Percentiles rank a stretch among this genome's conserved stretches.
These are phyloP conservation scores for Ogataea trehaloabstinens DNA, from an alignment of 805 yeast genomes.

Conservation along the genomic window DNA sequence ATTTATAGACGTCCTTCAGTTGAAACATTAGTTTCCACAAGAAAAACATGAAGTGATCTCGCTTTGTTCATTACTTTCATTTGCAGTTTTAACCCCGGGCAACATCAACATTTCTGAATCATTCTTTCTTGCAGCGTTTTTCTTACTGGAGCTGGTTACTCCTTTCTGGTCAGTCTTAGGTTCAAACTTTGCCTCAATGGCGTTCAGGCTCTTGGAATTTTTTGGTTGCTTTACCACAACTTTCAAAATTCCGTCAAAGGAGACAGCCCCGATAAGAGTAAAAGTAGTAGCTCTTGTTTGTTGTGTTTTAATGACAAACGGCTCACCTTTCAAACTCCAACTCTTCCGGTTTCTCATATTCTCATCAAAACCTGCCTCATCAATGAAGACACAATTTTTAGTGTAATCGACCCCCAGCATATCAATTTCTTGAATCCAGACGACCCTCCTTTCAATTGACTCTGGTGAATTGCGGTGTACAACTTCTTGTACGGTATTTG, in stretches of 20 bases:
- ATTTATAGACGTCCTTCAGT: neutral
- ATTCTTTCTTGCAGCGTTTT: constrained; percentile 1
- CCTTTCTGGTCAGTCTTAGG: constrained; percentile 1
- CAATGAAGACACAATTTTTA: neutral
- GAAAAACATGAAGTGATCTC: constrained; percentile 3
- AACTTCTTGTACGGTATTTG: constrained; percentile 1
- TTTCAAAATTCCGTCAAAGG: constrained; percentile 1
- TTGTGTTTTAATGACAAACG: neutral
- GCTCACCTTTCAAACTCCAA: constrained; percentile 3
- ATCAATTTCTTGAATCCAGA: neutral
- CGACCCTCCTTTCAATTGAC: constrained; percentile 1
- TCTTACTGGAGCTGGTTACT: neutral
- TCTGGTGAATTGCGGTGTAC: neutral
- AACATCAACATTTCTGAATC: constrained; percentile 2
- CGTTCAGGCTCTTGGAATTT: constrained; percentile 1
- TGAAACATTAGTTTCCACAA: constrained; percentile 1
- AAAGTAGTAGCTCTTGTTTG: constrained; percentile 2
- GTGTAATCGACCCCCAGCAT: neutral
- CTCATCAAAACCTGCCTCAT: constrained; percentile 3
- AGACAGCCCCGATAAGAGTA: constrained; percentile 3
- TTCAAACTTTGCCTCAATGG: constrained; percentile 1
- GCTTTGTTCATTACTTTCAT: neutral
- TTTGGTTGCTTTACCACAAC: constrained; percentile 1
- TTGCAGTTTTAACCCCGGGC: constrained; percentile 1
- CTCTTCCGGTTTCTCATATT: constrained; percentile 3